Evolutionary conservation across 352 stramenopile genomes (phyloP), one percentile per base, ranked within the genome.

Genomic region (Aphanomyces stellatus): DNA sequence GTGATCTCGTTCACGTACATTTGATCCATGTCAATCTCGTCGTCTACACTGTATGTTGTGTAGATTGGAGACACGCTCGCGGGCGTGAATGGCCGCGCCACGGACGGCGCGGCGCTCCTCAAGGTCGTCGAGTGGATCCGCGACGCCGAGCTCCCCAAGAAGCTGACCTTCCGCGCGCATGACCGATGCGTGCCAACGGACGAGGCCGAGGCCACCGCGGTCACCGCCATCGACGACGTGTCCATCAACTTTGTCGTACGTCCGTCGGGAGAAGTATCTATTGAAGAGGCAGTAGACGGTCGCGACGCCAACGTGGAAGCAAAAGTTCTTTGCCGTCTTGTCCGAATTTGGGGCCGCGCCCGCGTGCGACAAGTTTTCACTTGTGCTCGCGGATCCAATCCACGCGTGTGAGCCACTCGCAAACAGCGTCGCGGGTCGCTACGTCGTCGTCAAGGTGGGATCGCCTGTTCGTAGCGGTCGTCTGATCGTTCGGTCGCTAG

Each of bases 51-150:
- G 6, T 22, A 24, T 25, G 5, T 43, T 11, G 7, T 30, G 1
- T 51, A 88, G 78, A 80, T 91, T n/a, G 78, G 83, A 2, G 83
- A 91, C 48, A 74, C 69, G 2, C 73, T 91, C 11, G 42, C 88
- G 6, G 66, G 67, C 2, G 77, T 91, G 19, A 88, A 91, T 51
- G 74, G 81, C n/a, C 56, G 75, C 28, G 77, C 62, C 0, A 69
- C 88, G 11, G 57, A 74, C 4, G 72, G 51, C 1, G 65, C 74
- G 13, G 69, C 71, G 2, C 72, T 92, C 31, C 65, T 70, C 5
- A 70, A 69, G 6, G 78, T 77, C 2, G 74, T 92, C 10, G 46
- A 55, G 24, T 69, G 69, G 69, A 72, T 92, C 8, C 53, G 74
- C 48, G 49, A 57, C 0, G 81, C 80, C 0, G 22, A 72, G 43